Conservation (phyloP, 2,329 filamentous ascomycete species). For the Xylaria hypoxylon region DNA sequence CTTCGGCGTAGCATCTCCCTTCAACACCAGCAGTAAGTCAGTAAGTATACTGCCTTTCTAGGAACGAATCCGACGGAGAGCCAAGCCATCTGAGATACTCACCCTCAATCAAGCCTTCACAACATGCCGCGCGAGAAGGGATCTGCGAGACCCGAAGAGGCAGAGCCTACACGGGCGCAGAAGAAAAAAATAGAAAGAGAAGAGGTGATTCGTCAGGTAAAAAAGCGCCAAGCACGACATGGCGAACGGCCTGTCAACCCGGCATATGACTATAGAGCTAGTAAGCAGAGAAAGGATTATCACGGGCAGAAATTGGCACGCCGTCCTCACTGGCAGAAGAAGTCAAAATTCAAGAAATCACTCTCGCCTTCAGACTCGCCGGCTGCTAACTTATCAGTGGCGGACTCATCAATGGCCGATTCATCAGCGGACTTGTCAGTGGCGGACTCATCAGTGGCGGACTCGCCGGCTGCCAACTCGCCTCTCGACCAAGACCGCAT, state of each 20-base stretch:
- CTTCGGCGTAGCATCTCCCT: background rate
- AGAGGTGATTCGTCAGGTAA: background rate
- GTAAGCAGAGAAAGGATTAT: conserved; percentile 30
- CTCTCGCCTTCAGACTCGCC: conserved; percentile 4
- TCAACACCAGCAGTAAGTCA: background rate
- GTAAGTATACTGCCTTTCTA: background rate
- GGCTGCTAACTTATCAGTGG: too few species aligned
- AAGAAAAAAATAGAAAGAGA: conserved; percentile 19
- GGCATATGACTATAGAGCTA: conserved; percentile 36
- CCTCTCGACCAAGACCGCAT: conserved; percentile 17
- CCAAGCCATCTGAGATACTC: background rate
- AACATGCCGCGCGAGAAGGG: background rate
- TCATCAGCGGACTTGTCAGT: too few species aligned
- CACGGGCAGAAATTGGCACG: conserved; percentile 9
- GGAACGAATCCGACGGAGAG: background rate
- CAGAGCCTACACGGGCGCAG: conserved; percentile 21
- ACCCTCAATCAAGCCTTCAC: background rate
- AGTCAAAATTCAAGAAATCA: conserved; percentile 35
- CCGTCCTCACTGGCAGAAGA: conserved; percentile 27
- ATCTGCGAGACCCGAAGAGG: background rate
- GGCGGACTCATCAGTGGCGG: background rate
- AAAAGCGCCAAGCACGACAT: conserved; percentile 24
- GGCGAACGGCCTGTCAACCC: conserved; percentile 32
- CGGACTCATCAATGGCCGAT: too few species aligned
- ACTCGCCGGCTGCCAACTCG: background rate